Evolutionary conservation across 805 yeast genomes (phyloP), one percentile per base, ranked within the genome.

Genomic region (Yarrowia sp.): DNA sequence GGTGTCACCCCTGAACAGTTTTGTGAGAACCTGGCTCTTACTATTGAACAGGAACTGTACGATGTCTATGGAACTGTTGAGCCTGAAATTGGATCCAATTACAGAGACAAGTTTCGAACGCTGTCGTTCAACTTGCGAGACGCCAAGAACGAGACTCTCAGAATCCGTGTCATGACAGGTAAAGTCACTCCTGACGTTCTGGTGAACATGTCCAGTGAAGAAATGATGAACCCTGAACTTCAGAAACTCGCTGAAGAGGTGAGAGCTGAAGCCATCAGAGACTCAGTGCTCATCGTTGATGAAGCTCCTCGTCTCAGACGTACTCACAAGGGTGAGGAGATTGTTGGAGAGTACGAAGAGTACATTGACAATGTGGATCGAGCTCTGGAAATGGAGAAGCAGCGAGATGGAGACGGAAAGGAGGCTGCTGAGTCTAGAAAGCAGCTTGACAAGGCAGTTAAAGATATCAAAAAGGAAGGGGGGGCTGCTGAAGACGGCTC

Each of bases 311-410:
- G 87, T 53, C 85, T 91, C 71, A 82, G 91, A 71, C 83, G 92
- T 73, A 91, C 97, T 3, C 97, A 92, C 75, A 90, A 89, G 76
- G 97, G 97, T 33, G 97, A 92, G 70, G 93, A 90, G 74, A 76
- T 90, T n/a, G 82, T 91, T 7, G 96, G 89, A 68, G 79, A 77
- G 49, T 85, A 82, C 30, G 84, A 81, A 46, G 76, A 58, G 76
- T 68, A 49, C 53, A 44, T 60, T 30, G 66, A 61, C 17, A 47
- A 61, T n/a, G 66, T 46, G 20, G 66, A 60, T 44, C 34, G 33
- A 15, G 63, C 63, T 8, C n/a, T 56, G 13, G 42, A 43, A 44
- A 19, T 58, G 56, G 61, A 50, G 12, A 19, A 38, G 30, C 46
- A 56, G 17, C 53, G 49, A 17, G 17, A 53, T 19, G 65, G 24